Evolutionary conservation across 1,139 yeast genomes (phyloP), one percentile per base, ranked within the genome.

Genomic region (Yamadazyma dushanensis): DNA sequence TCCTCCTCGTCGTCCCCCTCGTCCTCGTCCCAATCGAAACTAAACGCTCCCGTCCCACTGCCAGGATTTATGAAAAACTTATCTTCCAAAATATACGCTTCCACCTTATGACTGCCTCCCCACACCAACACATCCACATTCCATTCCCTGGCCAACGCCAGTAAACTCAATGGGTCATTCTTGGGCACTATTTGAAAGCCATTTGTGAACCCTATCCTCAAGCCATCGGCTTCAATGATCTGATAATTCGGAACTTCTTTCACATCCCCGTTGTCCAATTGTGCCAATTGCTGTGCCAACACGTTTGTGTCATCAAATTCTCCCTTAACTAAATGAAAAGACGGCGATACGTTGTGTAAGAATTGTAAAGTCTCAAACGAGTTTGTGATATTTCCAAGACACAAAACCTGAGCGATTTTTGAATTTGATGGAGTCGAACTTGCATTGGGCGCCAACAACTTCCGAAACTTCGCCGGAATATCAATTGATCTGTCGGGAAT

Each of bases 61-160:
- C 98, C 98, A 0, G 98, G 98, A 56, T 88, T 90, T 17, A 92
- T 74, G 53, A 92, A 92, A 59, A 90, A 88, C 62, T 87, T 88
- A 19, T 95, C 95, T 47, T 89, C 97, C 42, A 90, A 66, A 8
- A 94, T 87, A 53, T 88, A 92, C 0, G 97, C 96, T 54, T 92
- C 97, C 6, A 88, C 95, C 45, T 80, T 78, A 57, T 88, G 96
- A 2, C 96, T 83, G 0, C 96, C 96, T n/a, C 97, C 97, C 87
- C 95, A 88, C n/a, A 92, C 70, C 50, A 92, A 68, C 8, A 92
- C 76, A 59, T 92, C 97, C 31, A 87, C 97, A 56, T 90, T 95
- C 69, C 90, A 69, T 60, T 89, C 92, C 42, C 98, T 72, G 0
- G 98, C 96, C 41, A 86, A 74, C 1, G 85, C 78, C 49, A 87